Base-by-base conservation (phyloP, 331 rosid species). In the Quercus phellos region DNA sequence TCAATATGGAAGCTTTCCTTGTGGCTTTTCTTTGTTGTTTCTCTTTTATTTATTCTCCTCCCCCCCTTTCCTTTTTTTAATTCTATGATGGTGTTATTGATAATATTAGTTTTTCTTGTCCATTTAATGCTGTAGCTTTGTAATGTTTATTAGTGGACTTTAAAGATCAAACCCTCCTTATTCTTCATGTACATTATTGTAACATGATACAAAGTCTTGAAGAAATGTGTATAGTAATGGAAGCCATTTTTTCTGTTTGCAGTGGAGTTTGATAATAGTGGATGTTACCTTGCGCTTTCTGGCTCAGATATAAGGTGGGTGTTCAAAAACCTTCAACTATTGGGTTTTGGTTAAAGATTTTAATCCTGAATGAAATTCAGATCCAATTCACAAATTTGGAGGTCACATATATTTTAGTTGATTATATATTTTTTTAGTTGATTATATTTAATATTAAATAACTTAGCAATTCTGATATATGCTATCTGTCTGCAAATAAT, bases 221-320 rank as follows among this genome's bases (percentile, higher is more conserved):
- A 53, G n/a, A 34, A 29, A 63, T 29, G 51, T 18, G 2, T 32
- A 12, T 54, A 6, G 69, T 82, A 35, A 74, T 24, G 55, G 64
- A 71, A 35, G 55, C 55, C 60, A 12, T 34, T 29, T 90, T 50
- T 88, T 67, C 69, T 55, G 46, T 70, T 79, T 87, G 89, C 94
- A 95, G 99, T 95, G 85, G 97, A 90, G 81, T 95, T 95, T 35
- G 99, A 95, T 81, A 94, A 89, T 74, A 95, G 99, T 76, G 99
- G 99, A 74, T 87, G 91, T 75, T 95, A 95, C 92, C 98, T 95
- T 77, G 98, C 92, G 58, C 74, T 90, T 80, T 93, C 90, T 9
- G 99, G 99, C 74, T 89, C 99, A 13, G 99, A 95, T 85, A 87
- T 80, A 69, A 95, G 99, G 99, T 91, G 74, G 80, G 87, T 61